phyloP scores from a whole-genome alignment of 495 filamentous ascomycete genomes.

The Aspergillus cavernicola region DNA sequence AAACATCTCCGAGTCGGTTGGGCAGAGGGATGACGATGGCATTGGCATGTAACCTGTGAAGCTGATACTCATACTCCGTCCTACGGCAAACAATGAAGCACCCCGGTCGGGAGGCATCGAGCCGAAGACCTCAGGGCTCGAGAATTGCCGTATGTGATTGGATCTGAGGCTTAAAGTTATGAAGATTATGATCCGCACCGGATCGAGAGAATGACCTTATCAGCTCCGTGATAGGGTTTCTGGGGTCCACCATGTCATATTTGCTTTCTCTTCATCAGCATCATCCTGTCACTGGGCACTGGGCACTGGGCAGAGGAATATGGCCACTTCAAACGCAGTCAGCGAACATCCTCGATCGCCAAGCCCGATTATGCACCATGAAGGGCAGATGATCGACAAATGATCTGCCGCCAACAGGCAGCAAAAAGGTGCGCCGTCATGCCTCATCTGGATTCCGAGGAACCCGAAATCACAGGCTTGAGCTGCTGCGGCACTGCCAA shows the following conservation, averaged over 20 bases:
- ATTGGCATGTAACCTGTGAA: background rate
- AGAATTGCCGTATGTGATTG: too few species aligned
- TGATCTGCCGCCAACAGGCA: conserved; percentile 17
- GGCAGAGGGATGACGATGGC: conserved; percentile 1
- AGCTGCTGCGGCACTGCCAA: background rate
- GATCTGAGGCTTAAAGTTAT: background rate
- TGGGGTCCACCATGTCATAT: background rate
- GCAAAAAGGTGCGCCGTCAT: background rate
- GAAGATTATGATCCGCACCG: background rate
- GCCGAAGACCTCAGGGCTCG: too few species aligned
- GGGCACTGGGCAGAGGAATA: background rate
- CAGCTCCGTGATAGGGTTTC: background rate
- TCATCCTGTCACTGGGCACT: background rate
- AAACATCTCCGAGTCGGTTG: too few species aligned
- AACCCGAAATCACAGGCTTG: background rate
- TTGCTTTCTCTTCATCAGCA: background rate
- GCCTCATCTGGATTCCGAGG: conserved; percentile 7
- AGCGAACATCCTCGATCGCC: conserved; percentile 9
- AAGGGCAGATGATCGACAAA: conserved; percentile 22
- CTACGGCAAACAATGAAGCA: too few species aligned
- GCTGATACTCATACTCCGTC: too few species aligned
- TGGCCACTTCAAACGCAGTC: background rate
- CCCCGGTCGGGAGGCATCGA: too few species aligned
- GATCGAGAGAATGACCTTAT: background rate
- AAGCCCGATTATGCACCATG: conserved; percentile 17